phyloP scores from a whole-genome alignment of 2,329 filamentous ascomycete genomes.

The Didymella arachidicola region DNA sequence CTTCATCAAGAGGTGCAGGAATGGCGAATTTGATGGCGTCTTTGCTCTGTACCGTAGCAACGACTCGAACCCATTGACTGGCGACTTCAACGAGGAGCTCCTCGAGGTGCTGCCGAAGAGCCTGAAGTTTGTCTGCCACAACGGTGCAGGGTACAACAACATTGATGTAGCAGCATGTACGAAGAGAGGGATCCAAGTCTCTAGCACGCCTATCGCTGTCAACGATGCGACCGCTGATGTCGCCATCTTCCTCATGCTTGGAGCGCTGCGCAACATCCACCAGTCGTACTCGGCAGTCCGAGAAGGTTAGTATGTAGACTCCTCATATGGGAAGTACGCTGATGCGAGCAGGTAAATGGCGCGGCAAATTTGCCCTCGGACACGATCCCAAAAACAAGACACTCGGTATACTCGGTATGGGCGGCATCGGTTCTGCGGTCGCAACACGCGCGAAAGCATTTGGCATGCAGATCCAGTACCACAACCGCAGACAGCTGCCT shows the following conservation, averaged over 20 bases:
- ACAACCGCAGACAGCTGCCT: conserved; percentile 59
- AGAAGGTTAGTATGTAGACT: conserved; percentile 40
- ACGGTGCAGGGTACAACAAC: conserved; percentile 67
- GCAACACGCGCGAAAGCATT: conserved; percentile 60
- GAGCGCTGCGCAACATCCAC: conserved; percentile 60
- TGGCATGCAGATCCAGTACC: conserved; percentile 66
- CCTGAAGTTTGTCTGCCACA: conserved; percentile 57
- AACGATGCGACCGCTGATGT: conserved; percentile 61
- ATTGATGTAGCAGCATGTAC: conserved; percentile 64
- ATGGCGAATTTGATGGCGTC: conserved; percentile 64
- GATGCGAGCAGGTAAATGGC: conserved; percentile 50
- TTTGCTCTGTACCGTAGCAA: conserved; percentile 67
- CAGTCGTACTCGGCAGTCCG: conserved; percentile 57
- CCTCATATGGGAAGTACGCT: conserved; percentile 12
- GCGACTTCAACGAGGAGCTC: conserved; percentile 57
- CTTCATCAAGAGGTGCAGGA: conserved; percentile 63
- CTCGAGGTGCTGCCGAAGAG: conserved; percentile 52
- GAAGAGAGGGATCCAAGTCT: conserved; percentile 54
- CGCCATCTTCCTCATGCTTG: conserved; percentile 61
- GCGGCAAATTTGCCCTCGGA: conserved; percentile 58
- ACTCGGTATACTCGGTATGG: conserved; percentile 67
- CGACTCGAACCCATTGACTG: conserved; percentile 60
- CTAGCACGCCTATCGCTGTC: conserved; percentile 58
- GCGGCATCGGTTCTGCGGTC: conserved; percentile 64
- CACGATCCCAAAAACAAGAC: conserved; percentile 62